These are phyloP conservation scores for Dioscorea zingiberensis DNA, from an alignment of 106 monocot species.

Conservation along the genomic window DNA sequence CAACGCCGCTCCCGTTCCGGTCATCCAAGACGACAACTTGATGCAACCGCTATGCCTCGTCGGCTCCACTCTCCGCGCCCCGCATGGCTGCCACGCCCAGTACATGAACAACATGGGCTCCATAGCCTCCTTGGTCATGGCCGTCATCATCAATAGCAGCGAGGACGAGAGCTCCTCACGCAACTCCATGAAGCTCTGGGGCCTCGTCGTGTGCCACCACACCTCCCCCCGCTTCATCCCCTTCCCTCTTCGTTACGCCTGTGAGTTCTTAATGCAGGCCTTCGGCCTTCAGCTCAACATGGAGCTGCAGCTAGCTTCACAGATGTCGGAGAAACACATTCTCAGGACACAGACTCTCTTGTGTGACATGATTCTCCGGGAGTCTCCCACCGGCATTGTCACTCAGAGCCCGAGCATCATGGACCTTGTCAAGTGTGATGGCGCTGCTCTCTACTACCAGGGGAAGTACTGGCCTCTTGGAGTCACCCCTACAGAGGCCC, in stretches of 20 bases:
- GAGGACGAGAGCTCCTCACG: conserved; percentile 20
- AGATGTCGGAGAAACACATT: conserved; percentile 84
- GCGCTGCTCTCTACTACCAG: conserved; percentile 75
- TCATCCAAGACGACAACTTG: conserved; percentile 56
- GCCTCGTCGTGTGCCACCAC: conserved; percentile 93
- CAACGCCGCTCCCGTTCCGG: conserved; percentile 50
- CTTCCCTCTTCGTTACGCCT: conserved; percentile 89
- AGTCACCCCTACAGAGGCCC: conserved; percentile 57
- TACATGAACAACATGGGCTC: conserved; percentile 97
- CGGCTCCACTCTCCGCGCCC: conserved; percentile 79
- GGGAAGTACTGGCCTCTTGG: conserved; percentile 77
- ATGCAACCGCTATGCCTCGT: conserved; percentile 84
- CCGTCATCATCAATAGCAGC: conserved; percentile 69
- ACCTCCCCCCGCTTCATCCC: conserved; percentile 84
- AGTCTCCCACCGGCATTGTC: conserved; percentile 76
- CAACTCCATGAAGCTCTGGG: conserved; percentile 80
- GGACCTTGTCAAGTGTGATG: conserved; percentile 94
- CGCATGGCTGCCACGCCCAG: conserved; percentile 80
- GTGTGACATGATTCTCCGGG: conserved; percentile 88
- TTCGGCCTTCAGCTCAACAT: conserved; percentile 90
- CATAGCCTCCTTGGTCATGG: conserved; percentile 76
- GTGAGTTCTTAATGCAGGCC: conserved; percentile 98
- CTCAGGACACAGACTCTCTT: conserved; percentile 79
- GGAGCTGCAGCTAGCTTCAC: conserved; percentile 83
- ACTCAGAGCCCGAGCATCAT: conserved; percentile 93